phyloP scores from a whole-genome alignment of 345 rosid species.

The Citrus inodora region DNA sequence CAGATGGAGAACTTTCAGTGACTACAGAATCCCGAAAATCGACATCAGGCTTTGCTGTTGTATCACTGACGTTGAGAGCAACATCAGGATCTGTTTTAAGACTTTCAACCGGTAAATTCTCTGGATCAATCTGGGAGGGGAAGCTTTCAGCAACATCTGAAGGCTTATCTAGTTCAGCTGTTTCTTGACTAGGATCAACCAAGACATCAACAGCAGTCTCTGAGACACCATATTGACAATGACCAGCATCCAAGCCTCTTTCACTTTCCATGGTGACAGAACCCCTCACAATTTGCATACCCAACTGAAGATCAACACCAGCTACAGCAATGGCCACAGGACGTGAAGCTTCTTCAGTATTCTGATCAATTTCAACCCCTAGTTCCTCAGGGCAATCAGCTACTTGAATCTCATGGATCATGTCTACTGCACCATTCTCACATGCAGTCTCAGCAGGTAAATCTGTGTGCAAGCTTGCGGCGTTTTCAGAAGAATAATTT shows the following conservation, averaged over 20 bases:
- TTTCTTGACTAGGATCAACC: constrained; percentile 28
- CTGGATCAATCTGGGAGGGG: constrained; percentile 18
- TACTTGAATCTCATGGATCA: constrained; percentile 15
- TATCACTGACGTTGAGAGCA: constrained; percentile 12
- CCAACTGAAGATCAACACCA: constrained; percentile 12
- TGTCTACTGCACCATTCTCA: not conserved
- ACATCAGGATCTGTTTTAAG: constrained; percentile 10
- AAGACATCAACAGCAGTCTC: constrained; percentile 20
- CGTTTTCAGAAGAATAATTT: not conserved
- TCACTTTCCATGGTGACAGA: constrained; percentile 23
- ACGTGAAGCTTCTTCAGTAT: not conserved
- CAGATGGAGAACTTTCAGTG: constrained; percentile 2
- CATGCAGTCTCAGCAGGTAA: not conserved
- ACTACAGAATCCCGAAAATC: constrained; percentile 7
- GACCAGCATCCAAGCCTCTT: constrained; percentile 13
- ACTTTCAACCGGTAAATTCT: constrained; percentile 6
- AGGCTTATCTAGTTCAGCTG: constrained; percentile 20
- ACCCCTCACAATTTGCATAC: constrained; percentile 20
- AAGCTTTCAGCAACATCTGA: constrained; percentile 25
- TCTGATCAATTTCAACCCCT: not conserved
- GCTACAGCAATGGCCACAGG: not conserved
- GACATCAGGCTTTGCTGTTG: constrained; percentile 10
- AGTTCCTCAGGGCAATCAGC: not conserved
- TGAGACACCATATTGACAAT: constrained; percentile 24
- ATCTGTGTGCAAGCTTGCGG: not conserved